These are phyloP conservation scores for Cercospora citrullina DNA, from an alignment of 2,329 filamentous ascomycete species.

Conservation along the genomic window DNA sequence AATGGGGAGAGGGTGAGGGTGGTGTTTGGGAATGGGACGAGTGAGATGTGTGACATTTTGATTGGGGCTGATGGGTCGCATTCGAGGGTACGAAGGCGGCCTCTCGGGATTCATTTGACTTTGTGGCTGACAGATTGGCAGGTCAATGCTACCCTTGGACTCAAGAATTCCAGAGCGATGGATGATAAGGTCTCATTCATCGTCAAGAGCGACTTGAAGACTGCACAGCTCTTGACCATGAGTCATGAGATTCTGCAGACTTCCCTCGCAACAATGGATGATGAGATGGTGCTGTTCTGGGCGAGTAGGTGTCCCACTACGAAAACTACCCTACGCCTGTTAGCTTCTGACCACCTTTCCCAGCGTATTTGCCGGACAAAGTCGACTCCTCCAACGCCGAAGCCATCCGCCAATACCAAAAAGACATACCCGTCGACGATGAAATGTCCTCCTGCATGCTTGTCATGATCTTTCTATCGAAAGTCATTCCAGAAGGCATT, in stretches of 20 bases:
- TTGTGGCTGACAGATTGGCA: neutral
- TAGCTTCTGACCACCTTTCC: too few species aligned
- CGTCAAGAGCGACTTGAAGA: neutral
- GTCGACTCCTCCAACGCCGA: neutral
- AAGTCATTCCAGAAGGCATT: neutral
- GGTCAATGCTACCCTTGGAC: neutral
- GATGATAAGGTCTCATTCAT: neutral
- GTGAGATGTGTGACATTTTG: neutral
- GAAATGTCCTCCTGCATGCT: neutral
- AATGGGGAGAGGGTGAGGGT: neutral
- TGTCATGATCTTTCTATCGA: neutral
- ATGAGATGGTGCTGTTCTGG: neutral
- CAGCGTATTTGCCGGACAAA: neutral
- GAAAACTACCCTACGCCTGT: too few species aligned
- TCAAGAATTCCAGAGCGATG: neutral
- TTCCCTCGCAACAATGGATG: neutral
- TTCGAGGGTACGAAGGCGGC: neutral
- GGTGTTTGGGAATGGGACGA: neutral
- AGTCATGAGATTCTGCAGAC: neutral
- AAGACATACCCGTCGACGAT: neutral
- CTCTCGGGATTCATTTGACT: neutral
- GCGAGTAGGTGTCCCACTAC: too few species aligned
- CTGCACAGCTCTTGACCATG: neutral
- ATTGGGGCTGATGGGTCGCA: neutral
- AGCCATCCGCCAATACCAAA: neutral